Conservation (phyloP, 1,284 basidiomycete species). For the Heliocybe sulcata region DNA sequence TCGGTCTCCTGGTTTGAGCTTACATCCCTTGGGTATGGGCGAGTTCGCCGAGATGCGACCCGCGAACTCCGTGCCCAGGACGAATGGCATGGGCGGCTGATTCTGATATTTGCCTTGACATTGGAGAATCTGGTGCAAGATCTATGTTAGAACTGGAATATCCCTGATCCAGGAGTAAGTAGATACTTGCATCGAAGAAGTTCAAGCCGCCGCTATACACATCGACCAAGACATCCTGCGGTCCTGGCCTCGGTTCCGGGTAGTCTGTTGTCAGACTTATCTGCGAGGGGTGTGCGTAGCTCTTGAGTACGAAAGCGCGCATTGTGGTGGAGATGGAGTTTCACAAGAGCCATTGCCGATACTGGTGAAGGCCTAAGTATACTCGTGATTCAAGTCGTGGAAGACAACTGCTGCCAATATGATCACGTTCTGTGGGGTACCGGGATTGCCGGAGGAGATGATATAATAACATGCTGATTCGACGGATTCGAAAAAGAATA, state of each 20-base stretch:
- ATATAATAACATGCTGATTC: too few species aligned
- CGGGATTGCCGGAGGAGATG: too few species aligned
- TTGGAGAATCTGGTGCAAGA: conserved; percentile 59
- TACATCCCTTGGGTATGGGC: conserved; percentile 79
- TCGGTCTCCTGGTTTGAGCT: conserved; percentile 76
- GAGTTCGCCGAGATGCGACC: conserved; percentile 71
- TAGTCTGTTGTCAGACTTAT: conserved; percentile 51
- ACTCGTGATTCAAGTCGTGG: too few species aligned
- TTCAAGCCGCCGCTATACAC: conserved; percentile 75
- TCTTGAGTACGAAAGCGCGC: conserved; percentile 73
- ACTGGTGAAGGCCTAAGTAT: too few species aligned
- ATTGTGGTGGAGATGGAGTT: conserved; percentile 31
- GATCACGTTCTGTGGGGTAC: not conserved
- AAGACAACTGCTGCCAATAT: too few species aligned
- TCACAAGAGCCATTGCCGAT: not conserved
- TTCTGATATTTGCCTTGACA: conserved; percentile 84
- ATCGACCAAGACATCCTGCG: conserved; percentile 72
- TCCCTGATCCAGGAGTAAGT: not conserved
- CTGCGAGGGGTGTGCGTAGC: conserved; percentile 70
- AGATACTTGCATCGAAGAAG: conserved; percentile 64
- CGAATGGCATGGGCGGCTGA: conserved; percentile 80
- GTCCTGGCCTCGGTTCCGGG: conserved; percentile 48
- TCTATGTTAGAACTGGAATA: not conserved
- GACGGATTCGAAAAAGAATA: not conserved
- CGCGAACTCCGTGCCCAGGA: conserved; percentile 81